Evolutionary conservation across 768 basidiomycete genomes (phyloP), one percentile per base, ranked within the genome.

Genomic region (Gloeophyllum trabeum): DNA sequence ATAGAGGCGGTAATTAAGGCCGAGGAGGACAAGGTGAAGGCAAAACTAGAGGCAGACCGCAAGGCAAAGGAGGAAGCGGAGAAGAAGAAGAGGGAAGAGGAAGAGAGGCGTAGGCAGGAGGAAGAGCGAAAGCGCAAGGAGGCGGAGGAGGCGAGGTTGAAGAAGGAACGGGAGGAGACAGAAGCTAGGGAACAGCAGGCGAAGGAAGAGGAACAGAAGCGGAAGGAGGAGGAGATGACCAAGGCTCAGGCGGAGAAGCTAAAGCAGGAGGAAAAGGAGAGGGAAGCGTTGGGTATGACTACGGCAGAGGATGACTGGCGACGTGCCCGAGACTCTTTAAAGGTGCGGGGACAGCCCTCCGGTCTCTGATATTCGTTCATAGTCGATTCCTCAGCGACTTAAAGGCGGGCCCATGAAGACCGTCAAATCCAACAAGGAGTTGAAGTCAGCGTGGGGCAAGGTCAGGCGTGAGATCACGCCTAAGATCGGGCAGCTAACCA

Each of bases 401-500:
- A 92, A 92, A 64, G 58, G 62, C 2, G 73, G 76, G 24, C 64
- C 74, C 20, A 74, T 88, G 66, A 71, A 66, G 39, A 52, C 59
- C 26, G 77, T 91, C 46, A 91, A 90, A 57, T 57, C 54, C 3
- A 58, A 79, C 51, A 65, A 70, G 37, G 57, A 58, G 4, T 53
- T 69, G 44, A 84, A 78, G 55, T 61, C 76, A 7, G 61, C 68
- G 21, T 89, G 84, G 78, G 76, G 69, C 40, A 70, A 69, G 40
- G 66, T 71, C 39, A 79, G 90, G 20, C 75, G 91, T 35, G 72
- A 79, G 52, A 87, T 94, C 39, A 88, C 78, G 3, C 85, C 87
- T 22, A 90, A 84, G 59, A 79, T 94, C 37, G 89, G 89, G 5
- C 90, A 92, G 56, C 60, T 94, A 20, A 91, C 87, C 4, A 81